These are phyloP conservation scores for Nyctanthes arbortristis DNA, from an alignment of 257 asterid species.

Conservation along the genomic window DNA sequence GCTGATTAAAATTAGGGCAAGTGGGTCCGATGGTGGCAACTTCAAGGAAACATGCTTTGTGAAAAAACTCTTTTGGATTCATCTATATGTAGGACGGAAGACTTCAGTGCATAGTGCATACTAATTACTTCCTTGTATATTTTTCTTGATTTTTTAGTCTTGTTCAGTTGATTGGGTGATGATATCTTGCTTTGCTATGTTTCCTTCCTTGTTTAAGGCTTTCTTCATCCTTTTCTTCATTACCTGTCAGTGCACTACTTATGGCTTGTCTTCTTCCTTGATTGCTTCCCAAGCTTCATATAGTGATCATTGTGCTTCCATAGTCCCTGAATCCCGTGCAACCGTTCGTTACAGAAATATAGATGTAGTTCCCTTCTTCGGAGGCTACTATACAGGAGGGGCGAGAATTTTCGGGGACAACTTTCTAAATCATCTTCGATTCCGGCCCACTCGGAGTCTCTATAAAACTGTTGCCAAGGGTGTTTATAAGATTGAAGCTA, in stretches of 20 bases:
- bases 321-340: slow-evolving; percentile 35
- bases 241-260: slow-evolving; percentile 5
- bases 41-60: neutral
- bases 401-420: too few species aligned
- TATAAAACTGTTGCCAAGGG: slow-evolving; percentile 35
- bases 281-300: slow-evolving; percentile 25
- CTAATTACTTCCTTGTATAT: neutral
- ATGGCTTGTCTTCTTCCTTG: slow-evolving; percentile 5
- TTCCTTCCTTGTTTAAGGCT: slow-evolving; percentile 16
- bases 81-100: too few species aligned
- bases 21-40: neutral
- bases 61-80: too few species aligned
- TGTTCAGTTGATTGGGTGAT: neutral
- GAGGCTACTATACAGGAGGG: slow-evolving; percentile 32
- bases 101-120: neutral
- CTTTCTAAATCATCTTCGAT: slow-evolving; percentile 8
- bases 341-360: neutral
- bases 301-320: slow-evolving; percentile 47
- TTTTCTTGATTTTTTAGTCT: neutral
- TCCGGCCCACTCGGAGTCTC: slow-evolving; percentile 22
- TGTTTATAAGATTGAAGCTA: slow-evolving; percentile 42
- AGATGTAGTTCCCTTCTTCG: neutral
- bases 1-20: too few species aligned
- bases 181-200: neutral
- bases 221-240: slow-evolving; percentile 28